phyloP scores from a whole-genome alignment of 192 early-diverging fungal genomes.

The Neocallimastix lanati region DNA sequence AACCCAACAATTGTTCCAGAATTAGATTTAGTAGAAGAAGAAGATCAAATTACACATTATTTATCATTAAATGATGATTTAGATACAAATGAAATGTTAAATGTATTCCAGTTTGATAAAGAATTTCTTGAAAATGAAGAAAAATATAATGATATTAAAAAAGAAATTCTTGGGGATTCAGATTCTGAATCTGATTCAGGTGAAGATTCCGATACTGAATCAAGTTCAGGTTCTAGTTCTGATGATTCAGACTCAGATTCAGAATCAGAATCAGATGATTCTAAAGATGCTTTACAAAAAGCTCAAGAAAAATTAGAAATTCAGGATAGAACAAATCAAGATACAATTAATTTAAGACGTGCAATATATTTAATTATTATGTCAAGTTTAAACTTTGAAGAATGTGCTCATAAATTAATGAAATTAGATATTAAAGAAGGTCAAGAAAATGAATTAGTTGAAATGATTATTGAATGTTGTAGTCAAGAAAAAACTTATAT shows the following conservation, averaged over 20 bases:
- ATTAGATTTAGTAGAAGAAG: conserved; percentile 80
- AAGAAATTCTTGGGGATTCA: conserved; percentile 16
- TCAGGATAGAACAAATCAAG: conserved; percentile 75
- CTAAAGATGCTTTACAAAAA: conserved; percentile 13
- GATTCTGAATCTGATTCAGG: neutral
- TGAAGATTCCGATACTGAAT: neutral
- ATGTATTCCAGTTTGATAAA: conserved; percentile 68
- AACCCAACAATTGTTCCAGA: conserved; percentile 50
- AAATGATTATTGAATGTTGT: conserved; percentile 96
- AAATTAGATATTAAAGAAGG: conserved; percentile 63
- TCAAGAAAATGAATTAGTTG: conserved; percentile 54
- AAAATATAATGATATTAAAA: conserved; percentile 59
- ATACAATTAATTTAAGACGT: conserved; percentile 69
- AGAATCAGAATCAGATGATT: conserved; percentile 4
- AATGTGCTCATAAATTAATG: conserved; percentile 87
- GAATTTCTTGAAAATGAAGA: conserved; percentile 66
- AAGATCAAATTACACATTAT: conserved; percentile 87
- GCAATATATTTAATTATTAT: conserved; percentile 90
- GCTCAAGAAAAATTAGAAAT: conserved; percentile 33
- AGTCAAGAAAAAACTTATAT: conserved; percentile 87
- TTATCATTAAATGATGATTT: conserved; percentile 66
- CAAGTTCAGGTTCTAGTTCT: neutral
- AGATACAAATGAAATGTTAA: conserved; percentile 57
- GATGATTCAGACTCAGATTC: neutral
- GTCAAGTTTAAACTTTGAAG: conserved; percentile 87